phyloP scores from a whole-genome alignment of 345 rosid species.

The Turritis glabra region DNA sequence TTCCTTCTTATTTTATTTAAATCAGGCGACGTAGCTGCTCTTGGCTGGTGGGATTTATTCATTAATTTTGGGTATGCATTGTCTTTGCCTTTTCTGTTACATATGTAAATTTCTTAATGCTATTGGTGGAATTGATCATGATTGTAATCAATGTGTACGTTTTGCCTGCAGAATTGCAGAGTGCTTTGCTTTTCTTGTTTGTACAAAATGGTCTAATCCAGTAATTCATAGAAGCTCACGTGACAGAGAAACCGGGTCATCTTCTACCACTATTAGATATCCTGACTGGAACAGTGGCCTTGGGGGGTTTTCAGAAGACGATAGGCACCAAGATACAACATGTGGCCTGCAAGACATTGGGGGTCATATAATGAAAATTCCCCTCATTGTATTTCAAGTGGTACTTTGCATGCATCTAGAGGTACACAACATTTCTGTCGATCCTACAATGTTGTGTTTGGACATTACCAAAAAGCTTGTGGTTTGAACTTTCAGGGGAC shows the following conservation, averaged over 20 bases:
- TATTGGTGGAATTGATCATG: neutral
- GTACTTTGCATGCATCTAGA: conserved; percentile 92
- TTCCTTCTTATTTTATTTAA: conserved; percentile 2
- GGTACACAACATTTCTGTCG: conserved; percentile 51
- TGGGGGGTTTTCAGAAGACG: conserved; percentile 59
- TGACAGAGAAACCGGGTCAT: conserved; percentile 57
- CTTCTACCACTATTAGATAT: conserved; percentile 58
- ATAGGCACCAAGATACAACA: conserved; percentile 55
- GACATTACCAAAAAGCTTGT: conserved; percentile 30
- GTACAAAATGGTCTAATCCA: conserved; percentile 95
- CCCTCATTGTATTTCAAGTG: conserved; percentile 77
- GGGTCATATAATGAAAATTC: conserved; percentile 92
- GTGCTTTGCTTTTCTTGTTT: conserved; percentile 94
- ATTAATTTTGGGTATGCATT: conserved; percentile 75
- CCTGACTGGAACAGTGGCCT: conserved; percentile 92
- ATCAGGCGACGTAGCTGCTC: conserved; percentile 80
- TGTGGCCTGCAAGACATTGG: conserved; percentile 92
- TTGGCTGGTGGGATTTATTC: conserved; percentile 48
- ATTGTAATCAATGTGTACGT: conserved; percentile 29
- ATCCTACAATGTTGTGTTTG: conserved; percentile 26
- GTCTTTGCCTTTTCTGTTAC: conserved; percentile 13
- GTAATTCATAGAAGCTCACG: conserved; percentile 65
- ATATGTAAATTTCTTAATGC: neutral
- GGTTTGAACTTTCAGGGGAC: conserved; percentile 70
- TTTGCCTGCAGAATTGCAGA: conserved; percentile 77